phyloP scores from a whole-genome alignment of 1,284 basidiomycete genomes.

The Vanrija humicola region DNA sequence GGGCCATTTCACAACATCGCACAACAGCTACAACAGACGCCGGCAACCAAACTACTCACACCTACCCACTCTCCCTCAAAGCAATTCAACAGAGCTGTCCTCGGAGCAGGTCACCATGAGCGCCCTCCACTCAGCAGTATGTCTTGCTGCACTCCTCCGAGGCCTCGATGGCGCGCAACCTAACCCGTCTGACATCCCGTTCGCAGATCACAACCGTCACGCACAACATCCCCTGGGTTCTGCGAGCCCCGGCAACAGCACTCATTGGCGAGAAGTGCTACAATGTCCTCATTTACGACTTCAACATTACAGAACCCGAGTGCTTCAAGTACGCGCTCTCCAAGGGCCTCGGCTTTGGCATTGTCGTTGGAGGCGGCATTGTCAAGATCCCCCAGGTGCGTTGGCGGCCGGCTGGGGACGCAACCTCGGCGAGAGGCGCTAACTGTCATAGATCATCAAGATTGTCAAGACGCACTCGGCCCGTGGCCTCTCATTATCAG shows the following conservation, averaged over 20 bases:
- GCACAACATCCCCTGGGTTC: constrained; percentile 66
- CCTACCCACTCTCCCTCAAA: not conserved
- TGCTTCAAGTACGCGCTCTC: constrained; percentile 90
- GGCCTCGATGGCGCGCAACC: not conserved
- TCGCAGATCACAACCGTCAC: constrained; percentile 48
- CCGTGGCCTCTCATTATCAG: constrained; percentile 72
- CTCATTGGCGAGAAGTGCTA: constrained; percentile 92
- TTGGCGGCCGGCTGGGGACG: constrained; percentile 50
- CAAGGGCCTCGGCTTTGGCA: constrained; percentile 86
- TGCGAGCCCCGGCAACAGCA: constrained; percentile 72
- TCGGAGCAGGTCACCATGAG: not conserved
- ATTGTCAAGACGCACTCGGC: constrained; percentile 62
- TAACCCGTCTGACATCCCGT: not conserved
- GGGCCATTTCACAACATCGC: not conserved
- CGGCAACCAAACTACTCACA: not conserved
- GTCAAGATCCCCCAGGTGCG: constrained; percentile 89
- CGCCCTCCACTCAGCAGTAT: constrained; percentile 16
- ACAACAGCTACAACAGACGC: not conserved
- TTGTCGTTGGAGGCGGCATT: constrained; percentile 84
- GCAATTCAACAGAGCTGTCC: not conserved
- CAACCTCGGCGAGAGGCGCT: constrained; percentile 48
- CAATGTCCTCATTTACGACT: constrained; percentile 79
- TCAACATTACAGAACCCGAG: constrained; percentile 72
- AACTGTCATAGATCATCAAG: constrained; percentile 50
- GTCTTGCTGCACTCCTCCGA: not conserved